These are phyloP conservation scores for Candida orba DNA, from an alignment of 805 yeast species.

Conservation along the genomic window DNA sequence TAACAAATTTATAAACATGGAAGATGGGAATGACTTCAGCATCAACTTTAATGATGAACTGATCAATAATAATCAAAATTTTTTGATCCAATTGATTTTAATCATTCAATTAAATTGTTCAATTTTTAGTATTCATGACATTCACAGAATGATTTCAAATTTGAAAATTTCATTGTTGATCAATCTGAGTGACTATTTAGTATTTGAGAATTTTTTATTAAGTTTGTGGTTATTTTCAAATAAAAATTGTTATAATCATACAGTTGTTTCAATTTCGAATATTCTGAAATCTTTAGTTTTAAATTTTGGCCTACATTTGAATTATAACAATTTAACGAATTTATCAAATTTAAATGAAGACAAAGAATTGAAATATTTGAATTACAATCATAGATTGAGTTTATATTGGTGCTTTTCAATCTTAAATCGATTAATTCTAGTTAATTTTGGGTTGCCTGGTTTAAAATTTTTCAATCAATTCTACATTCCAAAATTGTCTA, in stretches of 20 bases:
- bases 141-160: slow-evolving; percentile 18
- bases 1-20: slow-evolving; percentile 10
- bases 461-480: slow-evolving; percentile 17
- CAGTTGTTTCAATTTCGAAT: slow-evolving; percentile 18
- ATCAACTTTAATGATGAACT: slow-evolving; percentile 1
- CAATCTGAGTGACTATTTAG: slow-evolving; percentile 9
- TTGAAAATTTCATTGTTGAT: slow-evolving; percentile 14
- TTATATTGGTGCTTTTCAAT: slow-evolving; percentile 38
- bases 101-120: slow-evolving; percentile 24
- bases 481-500: slow-evolving; percentile 26
- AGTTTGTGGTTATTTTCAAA: slow-evolving; percentile 21
- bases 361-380: slow-evolving; percentile 8
- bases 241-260: slow-evolving; percentile 21
- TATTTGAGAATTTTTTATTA: slow-evolving; percentile 19
- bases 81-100: slow-evolving; percentile 40
- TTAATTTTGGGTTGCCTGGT: slow-evolving; percentile 21
- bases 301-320: slow-evolving; percentile 23
- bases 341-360: slow-evolving; percentile 16
- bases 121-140: slow-evolving; percentile 23
- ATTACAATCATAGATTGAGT: slow-evolving; percentile 27
- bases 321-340: slow-evolving; percentile 17
- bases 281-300: slow-evolving; percentile 16
- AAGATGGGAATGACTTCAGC: slow-evolving; percentile 7
- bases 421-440: slow-evolving; percentile 20
- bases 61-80: slow-evolving; percentile 6